These are phyloP conservation scores for Talaromyces amestolkiae DNA, from an alignment of 2,329 filamentous ascomycete species.

Conservation along the genomic window DNA sequence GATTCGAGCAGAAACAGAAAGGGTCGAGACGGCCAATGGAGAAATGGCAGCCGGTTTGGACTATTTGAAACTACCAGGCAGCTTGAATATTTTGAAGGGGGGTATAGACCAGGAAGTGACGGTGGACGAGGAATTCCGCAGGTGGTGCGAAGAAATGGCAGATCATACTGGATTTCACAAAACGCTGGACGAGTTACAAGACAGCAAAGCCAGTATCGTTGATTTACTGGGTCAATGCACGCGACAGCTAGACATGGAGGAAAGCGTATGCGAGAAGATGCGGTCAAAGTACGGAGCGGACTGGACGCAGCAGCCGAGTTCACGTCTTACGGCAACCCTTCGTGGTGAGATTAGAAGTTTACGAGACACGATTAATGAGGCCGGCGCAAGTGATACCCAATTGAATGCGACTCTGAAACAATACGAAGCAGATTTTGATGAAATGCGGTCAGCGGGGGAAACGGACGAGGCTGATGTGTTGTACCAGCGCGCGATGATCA, in stretches of 20 bases:
- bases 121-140: conserved; percentile 86
- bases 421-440: conserved; percentile 84
- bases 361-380: conserved; percentile 83
- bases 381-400: conserved; percentile 78
- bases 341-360: conserved; percentile 85
- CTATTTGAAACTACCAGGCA: conserved; percentile 84
- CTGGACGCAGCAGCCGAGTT: conserved; percentile 96
- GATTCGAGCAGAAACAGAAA: conserved; percentile 87
- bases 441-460: conserved; percentile 88
- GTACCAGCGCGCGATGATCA: conserved; percentile 82
- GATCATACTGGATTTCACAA: conserved; percentile 75
- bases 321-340: conserved; percentile 80
- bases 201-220: conserved; percentile 73
- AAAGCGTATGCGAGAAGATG: conserved; percentile 99
- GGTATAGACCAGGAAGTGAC: conserved; percentile 85
- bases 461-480: conserved; percentile 82
- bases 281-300: conserved; percentile 91
- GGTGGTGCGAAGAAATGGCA: conserved; percentile 91
- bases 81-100: conserved; percentile 86
- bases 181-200: conserved; percentile 75
- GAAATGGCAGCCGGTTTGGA: conserved; percentile 96
- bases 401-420: conserved; percentile 80
- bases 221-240: conserved; percentile 72
- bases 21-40: conserved; percentile 85
- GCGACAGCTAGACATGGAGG: conserved; percentile 93